These are phyloP conservation scores for Erythrophleum ivorense DNA, from an alignment of 331 rosid genomes.

Conservation along the genomic window DNA sequence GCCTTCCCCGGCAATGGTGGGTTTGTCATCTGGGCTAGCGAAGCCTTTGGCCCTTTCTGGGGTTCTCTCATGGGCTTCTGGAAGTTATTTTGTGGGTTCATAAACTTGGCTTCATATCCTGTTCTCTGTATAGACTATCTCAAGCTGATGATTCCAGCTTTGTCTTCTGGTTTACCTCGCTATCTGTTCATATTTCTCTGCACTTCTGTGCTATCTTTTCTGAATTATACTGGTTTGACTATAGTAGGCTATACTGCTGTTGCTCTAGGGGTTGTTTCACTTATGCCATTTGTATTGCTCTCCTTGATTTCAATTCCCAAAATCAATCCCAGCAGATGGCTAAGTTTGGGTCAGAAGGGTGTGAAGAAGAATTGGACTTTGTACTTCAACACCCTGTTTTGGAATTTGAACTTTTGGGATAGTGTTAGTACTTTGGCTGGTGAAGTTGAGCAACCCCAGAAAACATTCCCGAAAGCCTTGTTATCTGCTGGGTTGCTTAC, in stretches of 20 bases:
- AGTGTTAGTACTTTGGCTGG: slow-evolving; percentile 84
- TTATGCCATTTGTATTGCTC: slow-evolving; percentile 66
- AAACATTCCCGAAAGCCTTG: slow-evolving; percentile 72
- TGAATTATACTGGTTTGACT: slow-evolving; percentile 77
- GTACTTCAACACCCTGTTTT: slow-evolving; percentile 75
- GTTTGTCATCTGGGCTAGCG: slow-evolving; percentile 79
- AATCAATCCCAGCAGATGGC: slow-evolving; percentile 64
- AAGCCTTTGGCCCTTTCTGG: slow-evolving; percentile 91
- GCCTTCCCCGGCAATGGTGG: slow-evolving; percentile 90
- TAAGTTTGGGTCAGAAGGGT: slow-evolving; percentile 65
- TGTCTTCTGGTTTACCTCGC: slow-evolving; percentile 66
- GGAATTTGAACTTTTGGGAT: slow-evolving; percentile 94
- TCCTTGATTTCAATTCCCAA: slow-evolving; percentile 68
- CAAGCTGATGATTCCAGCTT: slow-evolving; percentile 52
- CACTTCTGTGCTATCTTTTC: slow-evolving; percentile 55
- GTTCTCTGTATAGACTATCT: slow-evolving; percentile 75
- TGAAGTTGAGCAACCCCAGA: slow-evolving; percentile 78
- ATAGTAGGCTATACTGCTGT: slow-evolving; percentile 84
- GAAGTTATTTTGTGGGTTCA: slow-evolving; percentile 75
- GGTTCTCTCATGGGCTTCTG: slow-evolving; percentile 85
- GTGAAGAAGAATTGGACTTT: slow-evolving; percentile 73
- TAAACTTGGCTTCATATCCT: slow-evolving; percentile 79
- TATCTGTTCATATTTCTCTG: slow-evolving; percentile 48
- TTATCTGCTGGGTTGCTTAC: slow-evolving; percentile 70
- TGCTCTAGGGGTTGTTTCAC: slow-evolving; percentile 61